phyloP scores from a whole-genome alignment of 2,329 filamentous ascomycete species.

The Ustilaginoidea virens region DNA sequence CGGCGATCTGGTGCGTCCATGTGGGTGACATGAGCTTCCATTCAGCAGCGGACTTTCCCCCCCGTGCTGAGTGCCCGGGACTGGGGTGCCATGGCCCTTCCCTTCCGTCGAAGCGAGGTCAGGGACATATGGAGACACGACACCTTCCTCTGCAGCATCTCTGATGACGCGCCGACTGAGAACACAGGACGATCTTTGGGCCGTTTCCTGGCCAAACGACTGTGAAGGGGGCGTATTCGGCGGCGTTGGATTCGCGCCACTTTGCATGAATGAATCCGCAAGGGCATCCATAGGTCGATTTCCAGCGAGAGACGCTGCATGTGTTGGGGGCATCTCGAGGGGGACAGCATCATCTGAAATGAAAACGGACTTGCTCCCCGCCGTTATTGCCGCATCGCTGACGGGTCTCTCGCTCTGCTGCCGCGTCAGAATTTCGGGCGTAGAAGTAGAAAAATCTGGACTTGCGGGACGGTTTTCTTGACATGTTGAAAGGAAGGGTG shows the following conservation, averaged over 20 bases:
- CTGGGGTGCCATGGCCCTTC: slow-evolving; percentile 10
- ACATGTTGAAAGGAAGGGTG: slow-evolving; percentile 14
- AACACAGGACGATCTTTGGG: slow-evolving; percentile 39
- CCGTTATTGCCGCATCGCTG: slow-evolving; percentile 48
- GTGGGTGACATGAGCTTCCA: slow-evolving; percentile 17
- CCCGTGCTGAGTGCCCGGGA: slow-evolving; percentile 12
- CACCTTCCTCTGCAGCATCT: slow-evolving; percentile 20
- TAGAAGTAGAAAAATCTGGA: slow-evolving; percentile 23
- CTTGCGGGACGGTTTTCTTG: slow-evolving; percentile 28
- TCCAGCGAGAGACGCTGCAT: slow-evolving; percentile 25
- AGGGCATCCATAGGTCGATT: slow-evolving; percentile 37
- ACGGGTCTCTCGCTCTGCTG: slow-evolving; percentile 22
- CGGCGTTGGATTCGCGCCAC: slow-evolving; percentile 39
- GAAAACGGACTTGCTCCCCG: slow-evolving; percentile 78
- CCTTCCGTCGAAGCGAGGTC: slow-evolving; percentile 26
- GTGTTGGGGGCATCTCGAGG: slow-evolving; percentile 33
- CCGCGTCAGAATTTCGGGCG: slow-evolving; percentile 18
- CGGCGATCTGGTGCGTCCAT: slow-evolving; percentile 30
- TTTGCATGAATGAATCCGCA: slow-evolving; percentile 32
- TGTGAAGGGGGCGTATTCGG: slow-evolving; percentile 43
- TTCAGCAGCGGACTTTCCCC: slow-evolving; percentile 13
- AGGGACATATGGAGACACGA: slow-evolving; percentile 31
- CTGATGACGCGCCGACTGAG: slow-evolving; percentile 30
- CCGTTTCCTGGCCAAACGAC: slow-evolving; percentile 24
- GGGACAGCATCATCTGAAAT: slow-evolving; percentile 59